Evolutionary conservation across 129 eudicot genomes (phyloP), one percentile per base, ranked within the genome.

Genomic region (Heracleum sosnowskyi): DNA sequence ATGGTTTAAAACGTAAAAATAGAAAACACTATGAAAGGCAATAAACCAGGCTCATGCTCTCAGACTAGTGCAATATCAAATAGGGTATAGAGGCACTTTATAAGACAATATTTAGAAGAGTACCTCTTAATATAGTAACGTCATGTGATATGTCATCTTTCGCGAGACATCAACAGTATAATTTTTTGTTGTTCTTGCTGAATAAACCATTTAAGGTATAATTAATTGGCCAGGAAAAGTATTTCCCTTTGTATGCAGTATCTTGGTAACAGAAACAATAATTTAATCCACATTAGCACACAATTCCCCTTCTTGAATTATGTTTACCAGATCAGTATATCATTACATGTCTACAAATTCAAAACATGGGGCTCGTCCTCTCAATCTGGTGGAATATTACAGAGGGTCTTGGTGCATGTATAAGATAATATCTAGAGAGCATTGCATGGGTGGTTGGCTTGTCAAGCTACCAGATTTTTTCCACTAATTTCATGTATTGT

Each of bases 281-380:
- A 57, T 77, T 42, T 69, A 77, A 36, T 81, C 87, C 53, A 76
- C 69, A 79, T 84, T 87, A 47, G 17, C 46, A 26, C 75, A 45
- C 29, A 81, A 62, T 33, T 82, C 46, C 33, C 74, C 88, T 74
- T 87, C 91, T 69, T 81, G 77, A 81, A 85, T 60, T 78, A 83
- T 66, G 79, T 82, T 76, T 72, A 87, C 91, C 76, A 94, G 91
- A 78, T 91, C 97, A 86, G 91, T 94, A 78, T 94, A 78, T 91
- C 98, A 86, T 91, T 94, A 79, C 91, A 94, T 46, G 79, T 91
- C 97, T 1, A 4, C 39, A 36, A 1, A 36, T 1, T 1, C 4
- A 36, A 36, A n/a, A n/a, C n/a, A n/a, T 69, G 53, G 16, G 53
- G 53, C 6, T 46, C 53, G 16, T 46, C 53, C 53, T 46, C 53